Evolutionary conservation across 371 early-diverging fungal species (phyloP).

Genomic region (Mucor piriformis): DNA sequence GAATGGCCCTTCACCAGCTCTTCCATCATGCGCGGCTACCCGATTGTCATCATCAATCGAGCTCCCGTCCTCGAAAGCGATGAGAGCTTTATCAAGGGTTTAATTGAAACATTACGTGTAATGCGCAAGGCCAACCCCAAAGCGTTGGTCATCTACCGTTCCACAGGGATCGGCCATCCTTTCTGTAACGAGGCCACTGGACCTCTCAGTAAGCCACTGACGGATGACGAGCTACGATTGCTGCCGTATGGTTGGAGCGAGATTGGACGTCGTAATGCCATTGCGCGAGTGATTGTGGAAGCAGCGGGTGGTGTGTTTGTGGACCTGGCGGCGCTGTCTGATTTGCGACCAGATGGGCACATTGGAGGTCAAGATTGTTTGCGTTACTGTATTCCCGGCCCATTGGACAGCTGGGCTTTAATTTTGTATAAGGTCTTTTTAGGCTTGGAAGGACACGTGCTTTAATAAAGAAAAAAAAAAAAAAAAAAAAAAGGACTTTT

Average conservation of each 20-base stretch:
- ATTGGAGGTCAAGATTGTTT: constrained; percentile 66
- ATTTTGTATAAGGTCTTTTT: constrained; percentile 55
- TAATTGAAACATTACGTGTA: constrained; percentile 44
- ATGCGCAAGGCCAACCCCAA: constrained; percentile 42
- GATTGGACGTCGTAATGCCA: constrained; percentile 52
- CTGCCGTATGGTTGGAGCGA: constrained; percentile 61
- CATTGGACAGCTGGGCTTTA: constrained; percentile 58
- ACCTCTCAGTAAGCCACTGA: constrained; percentile 36
- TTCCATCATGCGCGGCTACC: constrained; percentile 33
- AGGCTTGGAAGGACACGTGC: constrained; percentile 21
- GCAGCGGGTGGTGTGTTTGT: constrained; percentile 62
- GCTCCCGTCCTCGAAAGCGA: constrained; percentile 52
- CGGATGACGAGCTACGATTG: constrained; percentile 34
- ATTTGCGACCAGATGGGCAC: constrained; percentile 61
- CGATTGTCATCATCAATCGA: constrained; percentile 53
- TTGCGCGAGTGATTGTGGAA: constrained; percentile 59
- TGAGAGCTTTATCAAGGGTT: constrained; percentile 40
- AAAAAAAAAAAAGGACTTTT: constrained; percentile 2
- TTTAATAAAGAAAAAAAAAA: neutral
- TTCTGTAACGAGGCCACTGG: constrained; percentile 43
- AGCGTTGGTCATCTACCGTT: constrained; percentile 53
- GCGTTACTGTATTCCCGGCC: constrained; percentile 68
- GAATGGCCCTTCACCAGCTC: constrained; percentile 54
- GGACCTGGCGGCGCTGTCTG: constrained; percentile 57
- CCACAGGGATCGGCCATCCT: constrained; percentile 55